Conservation (phyloP, 495 filamentous ascomycete species). For the Penicillium paradoxum region DNA sequence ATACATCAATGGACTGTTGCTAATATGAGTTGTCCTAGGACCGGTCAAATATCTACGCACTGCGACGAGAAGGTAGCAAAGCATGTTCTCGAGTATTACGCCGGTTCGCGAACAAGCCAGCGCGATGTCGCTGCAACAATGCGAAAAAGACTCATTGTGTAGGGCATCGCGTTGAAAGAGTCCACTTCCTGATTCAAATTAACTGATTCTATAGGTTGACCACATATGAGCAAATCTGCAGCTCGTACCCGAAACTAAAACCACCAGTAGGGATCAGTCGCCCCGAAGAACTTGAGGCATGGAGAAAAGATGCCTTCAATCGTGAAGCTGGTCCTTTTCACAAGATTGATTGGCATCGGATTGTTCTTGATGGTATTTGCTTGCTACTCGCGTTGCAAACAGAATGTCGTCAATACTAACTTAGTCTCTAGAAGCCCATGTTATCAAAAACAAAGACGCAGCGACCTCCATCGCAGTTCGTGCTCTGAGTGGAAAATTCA, state of each 20-base stretch:
- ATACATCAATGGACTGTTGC: not conserved
- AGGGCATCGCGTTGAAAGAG: too few relatives aligned
- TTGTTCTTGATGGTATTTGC: slow-evolving; percentile 54
- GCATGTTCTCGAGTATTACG: slow-evolving; percentile 12
- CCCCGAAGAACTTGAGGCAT: slow-evolving; percentile 24
- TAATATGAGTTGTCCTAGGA: not conserved
- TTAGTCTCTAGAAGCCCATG: slow-evolving; percentile 39
- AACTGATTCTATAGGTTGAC: slow-evolving; percentile 29
- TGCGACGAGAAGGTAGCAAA: slow-evolving; percentile 15
- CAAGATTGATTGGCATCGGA: slow-evolving; percentile 44
- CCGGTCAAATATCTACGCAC: slow-evolving; percentile 7
- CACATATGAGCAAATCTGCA: slow-evolving; percentile 50
- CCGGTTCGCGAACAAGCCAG: not conserved
- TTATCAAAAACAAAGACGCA: slow-evolving; percentile 54
- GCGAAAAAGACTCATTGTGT: slow-evolving; percentile 25
- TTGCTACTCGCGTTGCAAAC: not conserved
- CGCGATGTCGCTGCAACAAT: slow-evolving; percentile 5
- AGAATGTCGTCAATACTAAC: not conserved
- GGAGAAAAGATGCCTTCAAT: slow-evolving; percentile 29
- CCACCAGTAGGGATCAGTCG: slow-evolving; percentile 22
- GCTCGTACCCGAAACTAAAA: slow-evolving; percentile 41
- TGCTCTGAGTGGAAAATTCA: slow-evolving; percentile 45
- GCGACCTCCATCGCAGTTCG: slow-evolving; percentile 50
- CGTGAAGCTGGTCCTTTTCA: slow-evolving; percentile 43
- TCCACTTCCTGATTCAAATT: too few relatives aligned